phyloP scores from a whole-genome alignment of 805 yeast genomes.

The Myxozyma neglecta region DNA sequence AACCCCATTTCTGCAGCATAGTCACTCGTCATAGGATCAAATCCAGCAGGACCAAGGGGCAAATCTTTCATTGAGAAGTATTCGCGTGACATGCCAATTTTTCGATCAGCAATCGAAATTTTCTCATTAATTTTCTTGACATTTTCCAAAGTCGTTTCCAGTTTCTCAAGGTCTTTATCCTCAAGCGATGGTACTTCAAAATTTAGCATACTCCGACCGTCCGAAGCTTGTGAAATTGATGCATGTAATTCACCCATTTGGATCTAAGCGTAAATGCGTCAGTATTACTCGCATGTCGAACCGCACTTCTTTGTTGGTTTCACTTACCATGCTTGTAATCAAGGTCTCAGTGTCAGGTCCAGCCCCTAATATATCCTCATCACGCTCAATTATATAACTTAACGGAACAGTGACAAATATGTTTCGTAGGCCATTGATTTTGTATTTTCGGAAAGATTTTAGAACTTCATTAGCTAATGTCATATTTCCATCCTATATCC shows the following conservation, averaged over 20 bases:
- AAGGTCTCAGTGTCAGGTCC: slow-evolving; percentile 14
- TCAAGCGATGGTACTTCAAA: slow-evolving; percentile 11
- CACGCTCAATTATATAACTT: slow-evolving; percentile 10
- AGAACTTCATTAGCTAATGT: slow-evolving; percentile 17
- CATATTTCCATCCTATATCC: slow-evolving; percentile 17
- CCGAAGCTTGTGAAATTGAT: slow-evolving; percentile 10
- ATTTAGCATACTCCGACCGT: background rate
- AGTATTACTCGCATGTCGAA: background rate
- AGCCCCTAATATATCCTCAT: slow-evolving; percentile 16
- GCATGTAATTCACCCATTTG: slow-evolving; percentile 10
- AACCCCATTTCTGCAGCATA: background rate
- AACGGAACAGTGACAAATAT: slow-evolving; percentile 24
- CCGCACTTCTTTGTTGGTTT: background rate
- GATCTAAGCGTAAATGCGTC: slow-evolving; percentile 7
- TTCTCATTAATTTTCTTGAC: slow-evolving; percentile 18
- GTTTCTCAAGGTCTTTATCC: slow-evolving; percentile 5
- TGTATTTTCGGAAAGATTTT: slow-evolving; percentile 24
- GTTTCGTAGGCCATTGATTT: slow-evolving; percentile 12
- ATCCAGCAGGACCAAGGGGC: background rate
- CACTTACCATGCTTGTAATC: slow-evolving; percentile 21
- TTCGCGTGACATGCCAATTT: slow-evolving; percentile 27
- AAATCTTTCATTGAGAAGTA: background rate
- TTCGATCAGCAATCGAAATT: slow-evolving; percentile 16
- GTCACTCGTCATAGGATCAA: background rate
- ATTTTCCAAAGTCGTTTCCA: slow-evolving; percentile 8